phyloP scores from a whole-genome alignment of 176 grass and related monocot species.

The Miscanthus lutarioriparius region DNA sequence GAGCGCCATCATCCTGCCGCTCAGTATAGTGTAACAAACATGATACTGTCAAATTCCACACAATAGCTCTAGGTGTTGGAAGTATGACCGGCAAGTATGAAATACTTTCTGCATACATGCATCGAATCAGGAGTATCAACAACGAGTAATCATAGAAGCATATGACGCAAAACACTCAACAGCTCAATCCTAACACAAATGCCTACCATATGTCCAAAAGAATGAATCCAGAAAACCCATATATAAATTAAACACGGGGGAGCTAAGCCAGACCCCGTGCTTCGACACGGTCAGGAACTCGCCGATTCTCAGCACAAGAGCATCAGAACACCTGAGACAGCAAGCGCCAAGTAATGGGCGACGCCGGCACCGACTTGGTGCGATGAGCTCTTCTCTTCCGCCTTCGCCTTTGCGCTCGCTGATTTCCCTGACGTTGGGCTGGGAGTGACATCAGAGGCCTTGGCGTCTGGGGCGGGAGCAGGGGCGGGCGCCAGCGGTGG shows the following conservation, averaged over 20 bases:
- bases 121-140: slow-evolving; percentile 33
- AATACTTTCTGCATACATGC: slow-evolving; percentile 41
- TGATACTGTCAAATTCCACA: background rate
- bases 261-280: slow-evolving; percentile 39
- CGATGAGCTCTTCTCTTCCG: slow-evolving; percentile 32
- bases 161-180: slow-evolving; percentile 38
- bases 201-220: slow-evolving; percentile 78
- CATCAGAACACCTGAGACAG: slow-evolving; percentile 50
- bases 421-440: slow-evolving; percentile 34
- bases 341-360: slow-evolving; percentile 33
- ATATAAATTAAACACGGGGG: slow-evolving; percentile 37
- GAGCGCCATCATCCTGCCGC: background rate
- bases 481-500: slow-evolving; percentile 73
- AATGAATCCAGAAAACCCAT: slow-evolving; percentile 52
- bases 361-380: slow-evolving; percentile 3
- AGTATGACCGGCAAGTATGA: background rate
- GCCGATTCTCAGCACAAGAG: slow-evolving; percentile 38
- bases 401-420: slow-evolving; percentile 31
- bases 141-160: slow-evolving; percentile 32
- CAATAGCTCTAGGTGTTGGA: background rate
- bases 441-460: slow-evolving; percentile 50
- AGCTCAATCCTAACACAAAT: slow-evolving; percentile 44
- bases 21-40: background rate
- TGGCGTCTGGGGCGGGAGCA: slow-evolving; percentile 70
- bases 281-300: slow-evolving; percentile 30